Conservation (phyloP, 2,329 filamentous ascomycete genomes). For the Colletotrichum gloeosporioides region DNA sequence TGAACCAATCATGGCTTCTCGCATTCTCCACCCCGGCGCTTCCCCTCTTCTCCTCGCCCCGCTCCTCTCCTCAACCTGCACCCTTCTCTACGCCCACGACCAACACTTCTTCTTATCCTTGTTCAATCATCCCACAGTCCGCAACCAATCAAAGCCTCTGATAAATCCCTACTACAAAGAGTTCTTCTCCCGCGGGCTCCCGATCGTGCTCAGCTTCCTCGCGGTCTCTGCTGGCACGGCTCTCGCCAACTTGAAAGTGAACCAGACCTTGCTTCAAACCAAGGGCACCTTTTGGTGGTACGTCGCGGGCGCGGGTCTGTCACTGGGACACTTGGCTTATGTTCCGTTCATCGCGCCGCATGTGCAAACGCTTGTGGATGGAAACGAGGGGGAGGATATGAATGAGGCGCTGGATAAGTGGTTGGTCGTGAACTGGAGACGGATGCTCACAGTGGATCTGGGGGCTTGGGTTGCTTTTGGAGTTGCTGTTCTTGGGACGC, state of each 20-base stretch:
- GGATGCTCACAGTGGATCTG: neutral
- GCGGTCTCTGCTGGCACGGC: neutral
- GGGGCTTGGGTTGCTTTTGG: neutral
- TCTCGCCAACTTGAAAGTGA: neutral
- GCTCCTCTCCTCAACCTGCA: constrained; percentile 32
- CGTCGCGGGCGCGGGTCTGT: constrained; percentile 31
- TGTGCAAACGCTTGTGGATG: neutral
- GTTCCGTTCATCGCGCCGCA: constrained; percentile 25
- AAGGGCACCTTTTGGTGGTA: constrained; percentile 32
- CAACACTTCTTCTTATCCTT: constrained; percentile 22
- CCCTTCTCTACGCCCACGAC: constrained; percentile 31
- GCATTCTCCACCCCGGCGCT: constrained; percentile 23
- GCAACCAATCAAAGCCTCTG: constrained; percentile 13
- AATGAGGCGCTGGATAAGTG: neutral
- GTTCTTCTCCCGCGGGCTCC: constrained; percentile 26
- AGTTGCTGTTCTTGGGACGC: neutral
- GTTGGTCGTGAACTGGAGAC: neutral
- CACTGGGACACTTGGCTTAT: constrained; percentile 34
- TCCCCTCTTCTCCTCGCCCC: constrained; percentile 31
- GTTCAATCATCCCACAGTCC: constrained; percentile 13
- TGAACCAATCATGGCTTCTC: constrained; percentile 23
- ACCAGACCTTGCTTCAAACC: neutral
- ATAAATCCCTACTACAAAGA: constrained; percentile 30
- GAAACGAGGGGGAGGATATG: neutral
- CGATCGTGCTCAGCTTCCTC: neutral